phyloP scores from a whole-genome alignment of 1,284 basidiomycete genomes.

The Wallemia mellicola region DNA sequence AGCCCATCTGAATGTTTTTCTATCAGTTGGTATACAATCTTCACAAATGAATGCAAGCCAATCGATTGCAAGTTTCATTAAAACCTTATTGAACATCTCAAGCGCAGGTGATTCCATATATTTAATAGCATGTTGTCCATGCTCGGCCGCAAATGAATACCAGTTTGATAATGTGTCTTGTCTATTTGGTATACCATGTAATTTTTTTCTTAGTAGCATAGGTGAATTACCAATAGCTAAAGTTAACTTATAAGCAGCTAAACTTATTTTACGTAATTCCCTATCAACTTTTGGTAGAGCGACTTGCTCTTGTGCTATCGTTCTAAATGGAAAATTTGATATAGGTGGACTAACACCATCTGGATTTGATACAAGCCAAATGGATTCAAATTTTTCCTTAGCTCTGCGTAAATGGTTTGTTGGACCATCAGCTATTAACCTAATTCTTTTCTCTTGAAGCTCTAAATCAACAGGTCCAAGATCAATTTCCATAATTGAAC shows the following conservation, averaged over 20 bases:
- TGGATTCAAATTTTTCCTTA: constrained; percentile 43
- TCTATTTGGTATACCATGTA: constrained; percentile 30
- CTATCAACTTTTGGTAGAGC: constrained; percentile 69
- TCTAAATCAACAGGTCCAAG: constrained; percentile 38
- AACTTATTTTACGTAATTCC: constrained; percentile 65
- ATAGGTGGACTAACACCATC: constrained; percentile 16
- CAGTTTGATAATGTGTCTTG: constrained; percentile 83
- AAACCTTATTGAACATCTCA: constrained; percentile 43
- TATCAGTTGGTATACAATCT: constrained; percentile 83
- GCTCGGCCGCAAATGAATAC: constrained; percentile 78
- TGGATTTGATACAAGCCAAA: constrained; percentile 20
- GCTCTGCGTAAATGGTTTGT: constrained; percentile 40
- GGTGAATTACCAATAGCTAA: constrained; percentile 79
- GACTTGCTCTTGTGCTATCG: constrained; percentile 58
- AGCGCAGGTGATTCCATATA: constrained; percentile 48
- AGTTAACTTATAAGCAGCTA: constrained; percentile 62
- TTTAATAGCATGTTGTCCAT: constrained; percentile 58
- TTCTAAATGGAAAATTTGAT: constrained; percentile 18
- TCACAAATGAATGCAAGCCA: constrained; percentile 99
- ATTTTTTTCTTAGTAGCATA: constrained; percentile 40
- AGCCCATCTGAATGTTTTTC: constrained; percentile 94
- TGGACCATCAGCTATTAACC: constrained; percentile 65
- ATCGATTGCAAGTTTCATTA: constrained; percentile 66
- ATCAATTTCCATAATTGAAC: constrained; percentile 35
- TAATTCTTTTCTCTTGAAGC: constrained; percentile 48